Base-by-base conservation (phyloP, 495 filamentous ascomycete genomes). In the Mycothermus thermophilus region DNA sequence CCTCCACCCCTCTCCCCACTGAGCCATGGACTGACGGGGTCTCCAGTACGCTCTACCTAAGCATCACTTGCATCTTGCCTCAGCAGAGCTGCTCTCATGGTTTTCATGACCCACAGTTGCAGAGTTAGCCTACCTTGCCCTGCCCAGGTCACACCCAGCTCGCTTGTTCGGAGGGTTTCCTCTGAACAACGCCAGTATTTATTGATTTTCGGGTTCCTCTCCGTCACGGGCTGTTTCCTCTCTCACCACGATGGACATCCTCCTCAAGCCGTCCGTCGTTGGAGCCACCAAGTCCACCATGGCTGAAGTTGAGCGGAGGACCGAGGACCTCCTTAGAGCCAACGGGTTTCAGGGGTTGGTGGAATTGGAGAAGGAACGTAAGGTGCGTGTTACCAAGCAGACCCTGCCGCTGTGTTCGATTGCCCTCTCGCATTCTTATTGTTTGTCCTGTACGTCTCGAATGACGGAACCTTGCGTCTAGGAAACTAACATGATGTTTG, bases 291-390 rank as follows among this genome's bases (percentile, higher is more conserved):
- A 43, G 30, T 16, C 50, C 6, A 43, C 43, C 41, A 46, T 50
- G 50, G 48, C 46, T 21, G 44, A 54, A 24, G 32, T 50, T 6
- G 41, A 48, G 30, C 38, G 21, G 10, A 37, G 30, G 29, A 37
- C 43, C 32, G 43, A 51, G 23, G 48, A 52, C 10, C 40, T 55
- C 18, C 44, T 54, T 12, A 56, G 59, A 43, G 45, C 56, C 42
- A 55, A 51, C 44, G 66, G 57, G 41, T 62, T 69, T 29, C 54
- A 64, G 38, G 51, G 50, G 19, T 65, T 72, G 66, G 47, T 69
- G 31, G 65, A 70, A 43, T 49, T 69, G 36, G 67, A 69, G 44
- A 63, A 62, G 40, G 56, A 52, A 49, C 55, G 58, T 52, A 68
- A 69, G 65, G 67, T 69, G 58, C 52, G 60, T 49, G 27, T 13